These are phyloP conservation scores for Plasmodium adleri DNA, from an alignment of 169 alveolate species.

Conservation along the genomic window DNA sequence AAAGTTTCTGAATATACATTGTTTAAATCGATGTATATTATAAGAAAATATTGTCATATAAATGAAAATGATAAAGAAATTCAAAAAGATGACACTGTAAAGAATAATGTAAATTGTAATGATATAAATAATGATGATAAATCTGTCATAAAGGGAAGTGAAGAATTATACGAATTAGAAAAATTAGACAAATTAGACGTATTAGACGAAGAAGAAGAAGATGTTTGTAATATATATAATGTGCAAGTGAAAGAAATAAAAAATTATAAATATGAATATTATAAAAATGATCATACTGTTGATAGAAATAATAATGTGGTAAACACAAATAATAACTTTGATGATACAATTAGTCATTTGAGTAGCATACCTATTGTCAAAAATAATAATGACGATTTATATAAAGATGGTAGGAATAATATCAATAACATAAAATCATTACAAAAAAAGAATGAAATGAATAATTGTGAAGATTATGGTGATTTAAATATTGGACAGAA, in stretches of 20 bases:
- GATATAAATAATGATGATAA: not conserved
- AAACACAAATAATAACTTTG: too few species aligned
- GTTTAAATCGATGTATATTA: conserved; percentile 42
- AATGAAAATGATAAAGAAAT: not conserved
- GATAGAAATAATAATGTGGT: not conserved
- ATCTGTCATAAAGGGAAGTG: not conserved
- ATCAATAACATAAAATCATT: too few species aligned
- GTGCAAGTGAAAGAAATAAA: conserved; percentile 20
- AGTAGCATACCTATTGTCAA: too few species aligned
- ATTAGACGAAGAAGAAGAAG: not conserved
- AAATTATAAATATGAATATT: conserved; percentile 26
- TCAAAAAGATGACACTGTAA: not conserved
- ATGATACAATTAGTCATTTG: too few species aligned
- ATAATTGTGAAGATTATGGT: too few species aligned
- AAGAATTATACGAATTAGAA: too few species aligned
- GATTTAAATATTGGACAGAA: too few species aligned
- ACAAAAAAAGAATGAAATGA: too few species aligned
- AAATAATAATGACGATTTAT: too few species aligned
- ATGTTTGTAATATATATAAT: not conserved
- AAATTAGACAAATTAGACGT: not conserved
- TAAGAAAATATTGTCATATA: conserved; percentile 55
- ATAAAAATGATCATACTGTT: not conserved
- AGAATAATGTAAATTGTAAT: too few species aligned
- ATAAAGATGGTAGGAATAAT: too few species aligned
- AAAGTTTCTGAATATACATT: conserved; percentile 89